A percentile compares a stretch with the other conserved stretches of the same genome.
Evolutionary conservation across 1,284 basidiomycete species (phyloP).

Genomic region (Cutaneotrichosporon mucoides): DNA sequence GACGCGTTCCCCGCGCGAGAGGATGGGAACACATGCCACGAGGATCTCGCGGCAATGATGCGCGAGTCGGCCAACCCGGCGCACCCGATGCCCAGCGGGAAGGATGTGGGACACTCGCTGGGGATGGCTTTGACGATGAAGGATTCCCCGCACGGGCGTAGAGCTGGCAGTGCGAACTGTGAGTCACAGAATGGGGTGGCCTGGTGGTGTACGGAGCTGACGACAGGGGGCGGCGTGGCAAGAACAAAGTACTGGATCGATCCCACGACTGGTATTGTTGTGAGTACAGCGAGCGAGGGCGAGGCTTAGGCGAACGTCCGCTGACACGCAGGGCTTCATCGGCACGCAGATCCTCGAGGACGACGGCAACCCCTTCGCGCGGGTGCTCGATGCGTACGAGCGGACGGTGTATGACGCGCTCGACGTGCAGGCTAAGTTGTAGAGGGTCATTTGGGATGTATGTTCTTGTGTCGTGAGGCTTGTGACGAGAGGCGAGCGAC

Average conservation of each 20-base stretch:
- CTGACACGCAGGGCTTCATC: constrained; percentile 7
- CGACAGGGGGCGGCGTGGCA: constrained; percentile 17
- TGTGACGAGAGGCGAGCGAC: too few relatives aligned
- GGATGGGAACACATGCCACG: constrained; percentile 2
- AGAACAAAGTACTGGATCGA: constrained; percentile 35
- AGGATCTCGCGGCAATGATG: constrained; percentile 15
- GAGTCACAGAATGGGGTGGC: not conserved
- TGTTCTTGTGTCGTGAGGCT: not conserved
- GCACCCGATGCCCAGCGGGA: not conserved
- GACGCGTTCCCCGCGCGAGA: constrained; percentile 14
- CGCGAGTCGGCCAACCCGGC: not conserved
- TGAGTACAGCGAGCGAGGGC: not conserved
- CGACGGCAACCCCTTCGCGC: not conserved
- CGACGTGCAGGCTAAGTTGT: not conserved
- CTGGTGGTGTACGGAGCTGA: not conserved
- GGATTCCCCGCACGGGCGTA: constrained; percentile 18
- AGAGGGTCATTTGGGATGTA: not conserved
- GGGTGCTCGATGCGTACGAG: constrained; percentile 3
- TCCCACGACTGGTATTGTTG: constrained; percentile 24
- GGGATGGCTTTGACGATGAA: constrained; percentile 15
- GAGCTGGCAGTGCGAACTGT: constrained; percentile 22
- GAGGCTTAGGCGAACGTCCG: not conserved
- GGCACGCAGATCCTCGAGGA: constrained; percentile 9
- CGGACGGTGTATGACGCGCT: constrained; percentile 10
- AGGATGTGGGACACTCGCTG: constrained; percentile 7